Percentiles rank a stretch among this genome's conserved stretches.
Conservation (phyloP, 2,329 filamentous ascomycete genomes). For the Botryotinia calthae region DNA sequence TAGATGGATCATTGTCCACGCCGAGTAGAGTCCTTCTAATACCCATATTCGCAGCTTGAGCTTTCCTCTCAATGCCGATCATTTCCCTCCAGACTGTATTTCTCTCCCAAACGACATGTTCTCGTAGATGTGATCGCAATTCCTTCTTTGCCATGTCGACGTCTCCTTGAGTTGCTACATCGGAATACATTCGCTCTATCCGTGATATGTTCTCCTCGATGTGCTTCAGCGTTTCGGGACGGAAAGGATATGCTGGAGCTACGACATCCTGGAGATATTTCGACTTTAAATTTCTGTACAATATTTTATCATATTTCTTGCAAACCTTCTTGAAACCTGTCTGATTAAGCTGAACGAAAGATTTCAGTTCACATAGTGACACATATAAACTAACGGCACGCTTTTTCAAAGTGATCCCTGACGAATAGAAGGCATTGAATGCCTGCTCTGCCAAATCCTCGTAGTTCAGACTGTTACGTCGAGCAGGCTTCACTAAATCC, state of each 20-base stretch:
- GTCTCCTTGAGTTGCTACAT: conserved; percentile 80
- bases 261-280: conserved; percentile 74
- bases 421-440: conserved; percentile 64
- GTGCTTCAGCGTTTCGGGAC: conserved; percentile 63
- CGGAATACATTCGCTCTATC: conserved; percentile 78
- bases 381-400: conserved; percentile 85
- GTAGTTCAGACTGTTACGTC: conserved; percentile 63
- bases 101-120: conserved; percentile 98
- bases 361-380: conserved; percentile 90
- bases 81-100: conserved; percentile 99
- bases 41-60: conserved; percentile 89
- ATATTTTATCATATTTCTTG: conserved; percentile 98
- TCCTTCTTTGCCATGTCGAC: conserved; percentile 75
- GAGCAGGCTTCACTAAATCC: conserved; percentile 56
- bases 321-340: conserved; percentile 95
- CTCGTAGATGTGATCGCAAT: conserved; percentile 82
- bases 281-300: conserved; percentile 76
- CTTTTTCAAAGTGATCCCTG: conserved; percentile 87
- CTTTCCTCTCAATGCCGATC: conserved; percentile 95
- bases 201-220: conserved; percentile 70
- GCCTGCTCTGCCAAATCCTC: conserved; percentile 79
- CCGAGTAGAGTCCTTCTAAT: conserved; percentile 75
- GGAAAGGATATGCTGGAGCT: conserved; percentile 78
- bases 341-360: conserved; percentile 91
- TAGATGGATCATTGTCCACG: conserved; percentile 63